These are phyloP conservation scores for Candida gigantensis DNA, from an alignment of 1,139 yeast genomes.

Conservation along the genomic window DNA sequence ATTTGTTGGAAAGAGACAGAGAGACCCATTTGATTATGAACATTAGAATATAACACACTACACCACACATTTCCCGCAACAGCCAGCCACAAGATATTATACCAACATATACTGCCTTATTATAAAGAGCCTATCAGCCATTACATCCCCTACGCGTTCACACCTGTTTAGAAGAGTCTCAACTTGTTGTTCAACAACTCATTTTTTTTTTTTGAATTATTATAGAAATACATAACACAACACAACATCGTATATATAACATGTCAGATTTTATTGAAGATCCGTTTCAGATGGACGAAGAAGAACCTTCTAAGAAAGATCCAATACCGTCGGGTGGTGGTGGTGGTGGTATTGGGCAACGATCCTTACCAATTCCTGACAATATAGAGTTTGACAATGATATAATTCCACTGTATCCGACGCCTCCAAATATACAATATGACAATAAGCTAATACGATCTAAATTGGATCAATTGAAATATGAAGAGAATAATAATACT, in stretches of 20 bases:
- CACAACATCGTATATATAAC: too few species aligned
- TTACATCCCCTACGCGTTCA: too few species aligned
- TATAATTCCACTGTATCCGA: constrained; percentile 21
- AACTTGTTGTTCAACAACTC: too few species aligned
- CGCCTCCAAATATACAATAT: constrained; percentile 15
- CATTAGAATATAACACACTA: constrained; percentile 4
- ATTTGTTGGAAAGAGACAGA: not conserved
- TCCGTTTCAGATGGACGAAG: constrained; percentile 53
- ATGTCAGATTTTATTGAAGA: constrained; percentile 41
- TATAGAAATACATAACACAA: too few species aligned
- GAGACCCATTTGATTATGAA: constrained; percentile 2
- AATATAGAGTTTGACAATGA: constrained; percentile 13
- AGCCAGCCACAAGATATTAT: too few species aligned
- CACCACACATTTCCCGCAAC: too few species aligned
- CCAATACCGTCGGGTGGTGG: constrained; percentile 4
- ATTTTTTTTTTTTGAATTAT: too few species aligned
- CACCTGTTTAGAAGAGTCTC: too few species aligned
- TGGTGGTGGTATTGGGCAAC: too few species aligned
- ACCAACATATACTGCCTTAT: too few species aligned
- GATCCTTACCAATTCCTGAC: constrained; percentile 5
- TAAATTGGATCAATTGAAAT: constrained; percentile 27
- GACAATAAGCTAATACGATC: constrained; percentile 38
- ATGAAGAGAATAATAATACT: constrained; percentile 24
- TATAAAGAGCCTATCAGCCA: too few species aligned
- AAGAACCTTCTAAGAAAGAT: constrained; percentile 14